These are phyloP conservation scores for Porpolomopsis calyptriformis DNA, from an alignment of 768 basidiomycete genomes.

Conservation along the genomic window DNA sequence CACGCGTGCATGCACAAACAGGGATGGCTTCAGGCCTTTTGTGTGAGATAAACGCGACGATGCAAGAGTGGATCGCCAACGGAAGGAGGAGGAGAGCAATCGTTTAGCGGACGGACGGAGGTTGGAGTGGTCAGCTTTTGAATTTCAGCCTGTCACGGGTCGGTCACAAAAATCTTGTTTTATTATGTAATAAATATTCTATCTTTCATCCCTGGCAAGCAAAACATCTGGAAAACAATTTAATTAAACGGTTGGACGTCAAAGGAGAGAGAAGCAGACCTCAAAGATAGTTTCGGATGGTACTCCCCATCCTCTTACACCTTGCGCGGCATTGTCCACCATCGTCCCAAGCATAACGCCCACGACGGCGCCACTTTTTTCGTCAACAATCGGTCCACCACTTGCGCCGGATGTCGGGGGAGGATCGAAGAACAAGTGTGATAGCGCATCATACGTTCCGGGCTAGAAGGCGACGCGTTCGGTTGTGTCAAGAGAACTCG, in stretches of 20 bases:
- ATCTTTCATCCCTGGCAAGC: constrained; percentile 35
- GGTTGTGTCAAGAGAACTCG: neutral
- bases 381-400: constrained; percentile 58
- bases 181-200: constrained; percentile 15
- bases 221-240: constrained; percentile 36
- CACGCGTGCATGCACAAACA: neutral
- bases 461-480: constrained; percentile 27
- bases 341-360: constrained; percentile 53
- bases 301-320: constrained; percentile 49
- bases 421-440: constrained; percentile 43
- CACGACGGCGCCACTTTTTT: constrained; percentile 50
- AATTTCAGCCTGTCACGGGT: too few species aligned
- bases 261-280: constrained; percentile 21
- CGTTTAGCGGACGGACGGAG: too few species aligned
- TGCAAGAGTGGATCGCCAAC: neutral
- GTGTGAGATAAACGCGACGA: neutral
- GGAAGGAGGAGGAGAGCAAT: too few species aligned
- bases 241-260: neutral
- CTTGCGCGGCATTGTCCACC: constrained; percentile 46
- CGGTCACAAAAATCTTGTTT: too few species aligned
- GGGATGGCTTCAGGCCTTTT: neutral
- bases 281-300: constrained; percentile 56
- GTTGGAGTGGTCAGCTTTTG: too few species aligned
- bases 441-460: constrained; percentile 58
- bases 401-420: constrained; percentile 56